phyloP scores from a whole-genome alignment of 2,329 filamentous ascomycete genomes.

The Microascus cirrosus region DNA sequence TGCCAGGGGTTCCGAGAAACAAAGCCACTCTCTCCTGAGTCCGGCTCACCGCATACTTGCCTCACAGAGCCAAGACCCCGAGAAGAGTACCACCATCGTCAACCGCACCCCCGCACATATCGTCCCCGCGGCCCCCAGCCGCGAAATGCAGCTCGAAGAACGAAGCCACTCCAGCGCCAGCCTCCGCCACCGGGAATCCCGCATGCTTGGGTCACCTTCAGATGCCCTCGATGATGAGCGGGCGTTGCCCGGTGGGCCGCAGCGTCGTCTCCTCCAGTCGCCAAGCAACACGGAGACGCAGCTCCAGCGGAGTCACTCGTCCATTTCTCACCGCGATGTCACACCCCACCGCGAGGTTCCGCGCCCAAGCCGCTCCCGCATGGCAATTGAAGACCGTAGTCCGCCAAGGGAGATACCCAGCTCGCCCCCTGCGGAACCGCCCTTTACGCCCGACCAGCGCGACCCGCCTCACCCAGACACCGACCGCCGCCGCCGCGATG shows the following conservation, averaged over 20 bases:
- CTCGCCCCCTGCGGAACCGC: background rate
- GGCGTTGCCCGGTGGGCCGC: background rate
- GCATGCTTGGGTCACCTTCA: background rate
- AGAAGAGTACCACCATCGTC: background rate
- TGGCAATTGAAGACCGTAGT: slow-evolving; percentile 5
- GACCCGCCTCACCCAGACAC: slow-evolving; percentile 11
- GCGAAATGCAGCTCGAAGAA: background rate
- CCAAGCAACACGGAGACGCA: background rate
- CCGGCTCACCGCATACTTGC: background rate
- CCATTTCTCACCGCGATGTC: background rate
- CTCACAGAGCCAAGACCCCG: background rate
- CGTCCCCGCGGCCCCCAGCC: background rate
- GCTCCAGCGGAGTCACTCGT: background rate
- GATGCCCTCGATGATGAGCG: background rate
- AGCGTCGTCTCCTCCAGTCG: background rate
- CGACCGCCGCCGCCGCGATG: slow-evolving; percentile 29
- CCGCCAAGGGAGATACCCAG: background rate
- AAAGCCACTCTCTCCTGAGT: background rate
- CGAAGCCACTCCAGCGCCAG: background rate
- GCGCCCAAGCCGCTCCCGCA: no score
- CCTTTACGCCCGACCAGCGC: background rate
- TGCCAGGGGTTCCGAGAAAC: background rate
- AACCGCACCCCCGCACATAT: background rate
- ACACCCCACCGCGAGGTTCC: background rate
- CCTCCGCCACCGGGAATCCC: background rate